phyloP scores from a whole-genome alignment of 1,284 basidiomycete genomes.

The Tilletiopsis washingtonensis region DNA sequence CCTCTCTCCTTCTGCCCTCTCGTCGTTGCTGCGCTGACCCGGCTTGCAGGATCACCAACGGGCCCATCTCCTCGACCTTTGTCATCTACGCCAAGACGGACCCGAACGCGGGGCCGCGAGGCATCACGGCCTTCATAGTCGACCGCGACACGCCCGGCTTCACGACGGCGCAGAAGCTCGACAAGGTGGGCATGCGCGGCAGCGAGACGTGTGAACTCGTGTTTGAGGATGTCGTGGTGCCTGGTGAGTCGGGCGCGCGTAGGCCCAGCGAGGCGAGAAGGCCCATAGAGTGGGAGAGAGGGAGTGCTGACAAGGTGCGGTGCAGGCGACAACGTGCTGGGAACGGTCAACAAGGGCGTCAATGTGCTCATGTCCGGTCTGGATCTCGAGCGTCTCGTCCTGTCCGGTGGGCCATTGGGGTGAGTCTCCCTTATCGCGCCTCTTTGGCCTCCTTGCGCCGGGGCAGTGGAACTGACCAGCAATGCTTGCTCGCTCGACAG shows the following conservation, averaged over 20 bases:
- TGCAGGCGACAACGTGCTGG: slow-evolving; percentile 80
- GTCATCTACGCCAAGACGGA: slow-evolving; percentile 88
- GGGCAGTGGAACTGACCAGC: no score
- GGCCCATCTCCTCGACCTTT: slow-evolving; percentile 76
- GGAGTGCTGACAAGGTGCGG: no score
- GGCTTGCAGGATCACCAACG: slow-evolving; percentile 67
- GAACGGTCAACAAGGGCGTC: slow-evolving; percentile 68
- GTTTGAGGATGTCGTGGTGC: slow-evolving; percentile 82
- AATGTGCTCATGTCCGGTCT: slow-evolving; percentile 87
- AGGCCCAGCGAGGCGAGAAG: no score
- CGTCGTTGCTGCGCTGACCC: not conserved
- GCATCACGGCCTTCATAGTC: slow-evolving; percentile 86
- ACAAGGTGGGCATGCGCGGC: slow-evolving; percentile 94
- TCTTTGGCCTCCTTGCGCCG: no score
- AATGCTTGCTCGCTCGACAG: no score
- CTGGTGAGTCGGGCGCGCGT: no score
- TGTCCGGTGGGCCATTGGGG: slow-evolving; percentile 74
- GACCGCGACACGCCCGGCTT: slow-evolving; percentile 76
- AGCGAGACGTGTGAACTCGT: slow-evolving; percentile 89
- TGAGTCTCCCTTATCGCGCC: no score
- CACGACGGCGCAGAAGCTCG: slow-evolving; percentile 78
- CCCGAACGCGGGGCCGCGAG: slow-evolving; percentile 69
- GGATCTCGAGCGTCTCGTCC: slow-evolving; percentile 81
- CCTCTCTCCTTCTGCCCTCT: not conserved
- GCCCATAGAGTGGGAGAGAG: no score